These are phyloP conservation scores for Tulasnella sp. DNA, from an alignment of 768 basidiomycete genomes.

Conservation along the genomic window DNA sequence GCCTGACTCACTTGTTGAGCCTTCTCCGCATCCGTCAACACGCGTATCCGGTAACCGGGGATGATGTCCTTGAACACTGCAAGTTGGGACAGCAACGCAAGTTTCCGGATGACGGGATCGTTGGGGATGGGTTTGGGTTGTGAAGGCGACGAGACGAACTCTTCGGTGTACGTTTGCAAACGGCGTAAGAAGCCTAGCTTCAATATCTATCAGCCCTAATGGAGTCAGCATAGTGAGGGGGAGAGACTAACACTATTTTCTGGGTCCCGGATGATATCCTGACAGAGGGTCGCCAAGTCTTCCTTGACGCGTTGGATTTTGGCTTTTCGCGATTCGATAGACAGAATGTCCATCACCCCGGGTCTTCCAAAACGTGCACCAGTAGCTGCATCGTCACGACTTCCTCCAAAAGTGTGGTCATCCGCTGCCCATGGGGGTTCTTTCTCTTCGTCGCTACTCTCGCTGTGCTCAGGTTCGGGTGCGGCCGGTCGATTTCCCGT, in stretches of 20 bases:
- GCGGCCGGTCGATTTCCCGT: slow-evolving; percentile 24
- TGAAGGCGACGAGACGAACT: slow-evolving; percentile 54
- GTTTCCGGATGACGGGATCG: slow-evolving; percentile 69
- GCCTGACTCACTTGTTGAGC: slow-evolving; percentile 89
- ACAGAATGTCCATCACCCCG: slow-evolving; percentile 60
- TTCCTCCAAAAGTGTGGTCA: background rate
- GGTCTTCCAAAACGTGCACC: slow-evolving; percentile 81
- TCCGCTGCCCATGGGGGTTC: slow-evolving; percentile 15
- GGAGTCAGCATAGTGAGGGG: background rate
- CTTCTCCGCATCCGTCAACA: slow-evolving; percentile 81
- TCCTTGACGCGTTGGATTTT: slow-evolving; percentile 75
- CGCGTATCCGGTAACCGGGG: slow-evolving; percentile 89
- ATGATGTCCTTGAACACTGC: slow-evolving; percentile 94
- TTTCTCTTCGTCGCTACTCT: slow-evolving; percentile 25
- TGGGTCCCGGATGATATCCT: slow-evolving; percentile 87
- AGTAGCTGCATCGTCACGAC: slow-evolving; percentile 56
- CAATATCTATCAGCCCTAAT: background rate
- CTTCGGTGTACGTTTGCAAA: slow-evolving; percentile 75
- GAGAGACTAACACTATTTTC: slow-evolving; percentile 70
- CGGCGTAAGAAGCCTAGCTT: slow-evolving; percentile 83
- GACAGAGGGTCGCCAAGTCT: slow-evolving; percentile 85
- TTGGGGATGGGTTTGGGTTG: slow-evolving; percentile 62
- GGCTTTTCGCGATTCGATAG: slow-evolving; percentile 48
- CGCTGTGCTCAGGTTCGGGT: slow-evolving; percentile 29
- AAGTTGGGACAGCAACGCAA: slow-evolving; percentile 80